These are phyloP conservation scores for Rhizophagus prolifer DNA, from an alignment of 192 early-diverging fungal genomes.

Conservation along the genomic window DNA sequence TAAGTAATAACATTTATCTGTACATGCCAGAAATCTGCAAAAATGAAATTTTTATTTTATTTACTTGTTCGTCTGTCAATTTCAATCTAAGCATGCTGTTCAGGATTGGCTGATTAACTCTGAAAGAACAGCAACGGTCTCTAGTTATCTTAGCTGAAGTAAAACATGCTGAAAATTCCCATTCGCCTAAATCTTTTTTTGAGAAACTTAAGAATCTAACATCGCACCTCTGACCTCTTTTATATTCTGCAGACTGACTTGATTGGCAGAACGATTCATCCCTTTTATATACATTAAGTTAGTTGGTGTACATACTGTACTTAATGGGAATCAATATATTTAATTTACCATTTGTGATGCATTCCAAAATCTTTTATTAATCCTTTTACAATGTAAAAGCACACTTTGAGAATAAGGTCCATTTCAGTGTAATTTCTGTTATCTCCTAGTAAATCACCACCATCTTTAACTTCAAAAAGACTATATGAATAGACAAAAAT, in stretches of 20 bases:
- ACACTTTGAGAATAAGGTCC: neutral
- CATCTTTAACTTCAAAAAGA: constrained; percentile 10
- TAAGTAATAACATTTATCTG: neutral
- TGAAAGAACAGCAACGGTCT: neutral
- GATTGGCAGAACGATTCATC: neutral
- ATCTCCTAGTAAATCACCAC: neutral
- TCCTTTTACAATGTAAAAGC: neutral
- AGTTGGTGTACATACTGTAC: neutral
- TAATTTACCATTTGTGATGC: constrained; percentile 5
- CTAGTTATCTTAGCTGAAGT: neutral
- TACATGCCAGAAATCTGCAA: neutral
- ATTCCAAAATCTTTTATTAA: neutral
- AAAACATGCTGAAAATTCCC: constrained; percentile 20
- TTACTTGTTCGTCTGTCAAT: neutral
- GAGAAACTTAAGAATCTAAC: neutral
- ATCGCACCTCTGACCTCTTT: neutral
- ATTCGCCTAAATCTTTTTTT: neutral
- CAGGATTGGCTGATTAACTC: constrained; percentile 17
- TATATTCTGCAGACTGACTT: neutral
- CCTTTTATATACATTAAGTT: neutral
- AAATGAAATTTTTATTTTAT: neutral
- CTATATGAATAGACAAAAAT: neutral
- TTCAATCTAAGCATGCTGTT: neutral
- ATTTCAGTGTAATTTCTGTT: neutral
- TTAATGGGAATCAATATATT: neutral